Conservation (phyloP, 164 flowering plant genomes). For the Nelumbo lutea region DNA sequence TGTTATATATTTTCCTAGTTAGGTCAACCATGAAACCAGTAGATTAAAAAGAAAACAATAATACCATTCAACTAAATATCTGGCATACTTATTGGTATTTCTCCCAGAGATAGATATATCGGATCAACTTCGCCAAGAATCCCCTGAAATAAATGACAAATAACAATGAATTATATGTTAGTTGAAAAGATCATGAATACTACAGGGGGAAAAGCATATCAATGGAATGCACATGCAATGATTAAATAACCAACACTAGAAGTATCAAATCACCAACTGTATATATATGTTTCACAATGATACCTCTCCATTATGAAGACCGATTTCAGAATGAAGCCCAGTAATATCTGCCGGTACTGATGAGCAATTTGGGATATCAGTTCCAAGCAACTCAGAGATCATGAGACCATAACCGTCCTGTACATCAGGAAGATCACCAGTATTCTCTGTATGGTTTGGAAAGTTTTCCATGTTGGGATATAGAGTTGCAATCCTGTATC, state of each 20-base stretch:
- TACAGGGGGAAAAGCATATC: neutral
- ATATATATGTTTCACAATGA: neutral
- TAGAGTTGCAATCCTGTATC: conserved; percentile 48
- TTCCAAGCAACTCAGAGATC: conserved; percentile 71
- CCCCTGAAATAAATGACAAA: conserved; percentile 47
- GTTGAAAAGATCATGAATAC: neutral
- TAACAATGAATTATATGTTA: conserved; percentile 11
- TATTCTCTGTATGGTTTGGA: conserved; percentile 36
- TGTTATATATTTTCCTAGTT: neutral
- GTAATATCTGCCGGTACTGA: conserved; percentile 47
- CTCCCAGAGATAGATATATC: conserved; percentile 85
- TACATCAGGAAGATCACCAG: conserved; percentile 47
- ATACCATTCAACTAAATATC: conserved; percentile 30
- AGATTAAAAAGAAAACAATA: conserved; percentile 21
- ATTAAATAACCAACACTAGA: neutral
- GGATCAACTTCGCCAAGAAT: conserved; percentile 77
- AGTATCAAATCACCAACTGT: neutral
- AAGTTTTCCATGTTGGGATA: conserved; percentile 47
- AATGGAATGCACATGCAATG: neutral
- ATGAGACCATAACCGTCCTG: conserved; percentile 82
- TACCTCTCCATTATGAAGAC: conserved; percentile 76
- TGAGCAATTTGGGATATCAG: conserved; percentile 56
- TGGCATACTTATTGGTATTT: conserved; percentile 88
- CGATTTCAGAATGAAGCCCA: conserved; percentile 59
- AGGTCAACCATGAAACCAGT: conserved; percentile 8